These are phyloP conservation scores for Puya raimondii DNA, from an alignment of 176 grass and related monocot genomes.

Conservation along the genomic window DNA sequence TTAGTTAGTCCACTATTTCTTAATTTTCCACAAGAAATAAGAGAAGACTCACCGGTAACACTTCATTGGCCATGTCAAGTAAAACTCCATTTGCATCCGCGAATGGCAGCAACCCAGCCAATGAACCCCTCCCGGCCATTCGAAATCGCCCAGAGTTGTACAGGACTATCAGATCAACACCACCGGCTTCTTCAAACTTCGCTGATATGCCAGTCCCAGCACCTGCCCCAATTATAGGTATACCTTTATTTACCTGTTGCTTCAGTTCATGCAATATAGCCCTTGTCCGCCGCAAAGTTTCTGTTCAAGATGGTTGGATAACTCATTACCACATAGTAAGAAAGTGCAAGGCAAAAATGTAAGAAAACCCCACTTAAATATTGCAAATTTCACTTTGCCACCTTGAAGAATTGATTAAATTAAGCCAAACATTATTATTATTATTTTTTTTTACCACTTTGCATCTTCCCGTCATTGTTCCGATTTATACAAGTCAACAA, in stretches of 20 bases:
- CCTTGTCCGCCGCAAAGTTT: conserved; percentile 59
- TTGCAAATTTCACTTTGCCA: no score
- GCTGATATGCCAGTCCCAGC: conserved; percentile 93
- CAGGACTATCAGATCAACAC: conserved; percentile 86
- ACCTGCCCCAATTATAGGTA: conserved; percentile 79
- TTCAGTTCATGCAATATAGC: conserved; percentile 51
- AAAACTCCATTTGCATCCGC: conserved; percentile 88
- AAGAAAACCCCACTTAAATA: neutral
- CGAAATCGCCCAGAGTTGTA: conserved; percentile 92
- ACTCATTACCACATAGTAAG: neutral
- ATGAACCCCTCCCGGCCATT: conserved; percentile 86
- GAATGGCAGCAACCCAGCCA: conserved; percentile 86
- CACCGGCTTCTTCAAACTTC: conserved; percentile 94
- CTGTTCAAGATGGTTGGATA: conserved; percentile 33
- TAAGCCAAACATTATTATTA: no score
- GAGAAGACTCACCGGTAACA: conserved; percentile 58
- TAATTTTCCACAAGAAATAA: conserved; percentile 2
- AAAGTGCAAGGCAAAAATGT: neutral
- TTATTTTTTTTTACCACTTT: neutral
- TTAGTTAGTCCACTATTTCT: neutral
- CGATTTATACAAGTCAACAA: no score
- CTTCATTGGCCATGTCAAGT: conserved; percentile 94
- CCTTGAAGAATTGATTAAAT: no score
- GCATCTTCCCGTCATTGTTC: neutral
- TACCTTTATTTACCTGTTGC: conserved; percentile 67